Base-by-base conservation (phyloP, 1,284 basidiomycete genomes). In the Caloboletus firmus region DNA sequence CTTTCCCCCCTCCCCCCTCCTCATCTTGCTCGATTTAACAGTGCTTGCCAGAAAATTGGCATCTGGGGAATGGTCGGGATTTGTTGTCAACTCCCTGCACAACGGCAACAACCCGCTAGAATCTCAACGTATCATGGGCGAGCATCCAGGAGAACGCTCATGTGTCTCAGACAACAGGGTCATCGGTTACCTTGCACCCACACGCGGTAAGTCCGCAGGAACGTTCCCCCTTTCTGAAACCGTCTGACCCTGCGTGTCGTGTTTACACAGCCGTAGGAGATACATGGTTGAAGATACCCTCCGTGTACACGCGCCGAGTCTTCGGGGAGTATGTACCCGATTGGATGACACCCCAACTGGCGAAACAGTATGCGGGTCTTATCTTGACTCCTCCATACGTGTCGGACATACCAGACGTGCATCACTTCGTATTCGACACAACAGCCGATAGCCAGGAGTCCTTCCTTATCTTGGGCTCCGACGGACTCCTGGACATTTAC, bases 171-270 rank as follows among this genome's bases (percentile, higher is more conserved):
- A 83, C 49, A 70, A 80, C 57, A 76, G 85, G 58, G 78, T 88
- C 42, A 68, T 87, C 18, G 85, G 85, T 20, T 84, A 80, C 56
- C 75, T 87, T 40, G 82, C 81, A 39, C 84, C 84, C 39, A 87
- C 85, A 44, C 74, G 85, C 73, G 83, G 85, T 84, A 63, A 58
- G 72, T 60, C 57, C 49, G 50, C 60, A 55, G 34, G 45, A 37
- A 51, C 31, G 8, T 44, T 31, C 35, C 28, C 5, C 28, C 5
- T 30, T 42, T 53, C 48, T 42, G 24, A 30, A 34, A 43, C 41
- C 17, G 31, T 50, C 55, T 66, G 64, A 69, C 59, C 66, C 61
- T 67, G 59, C 44, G 58, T 49, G 43, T 31, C 41, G 49, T 55
- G 48, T 17, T 10, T 37, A 40, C 56, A 54, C 56, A 87, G 85